Base-by-base conservation (phyloP, 1,139 yeast genomes). In the Nadsonia starkeyi-henricii region DNA sequence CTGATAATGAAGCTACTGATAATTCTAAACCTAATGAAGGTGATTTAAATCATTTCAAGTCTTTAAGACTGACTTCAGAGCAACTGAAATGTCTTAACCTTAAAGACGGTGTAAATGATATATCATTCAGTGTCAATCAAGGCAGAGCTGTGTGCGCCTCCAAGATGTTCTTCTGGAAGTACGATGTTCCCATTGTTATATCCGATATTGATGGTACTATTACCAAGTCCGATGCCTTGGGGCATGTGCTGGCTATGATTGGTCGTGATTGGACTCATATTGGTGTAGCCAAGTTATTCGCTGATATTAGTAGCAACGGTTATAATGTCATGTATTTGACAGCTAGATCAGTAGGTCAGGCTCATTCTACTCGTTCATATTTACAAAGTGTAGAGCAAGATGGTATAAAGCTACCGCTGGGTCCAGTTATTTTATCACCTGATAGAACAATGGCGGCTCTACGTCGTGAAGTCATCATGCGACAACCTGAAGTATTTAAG, bases 201-300 rank as follows among this genome's bases (percentile, higher is more conserved):
- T 86, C 96, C 9, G 99, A 93, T 67, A 91, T 93, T 53, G 99
- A 93, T 64, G 99, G 99, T 18, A 93, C 99, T 1, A 93, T 93
- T 55, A 93, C 99, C 26, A 88, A 88, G 63, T 86, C 96, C 0
- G 99, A 93, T 68, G 98, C 98, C 0, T 70, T 93, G 58, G 99
- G 99, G 3, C 99, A 93, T 66, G 93, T 93, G 1, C 70, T 91
- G 63, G 89, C 94, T 37, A 80, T 91, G 77, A 71, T 93, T 46
- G 99, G 99, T 2, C 77, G 88, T 56, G 99, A 93, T 67, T 93
- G 98, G 98, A 93, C 98, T 0, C 99, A 93, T 62, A 77, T 81
- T 1, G 99, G 98, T 21, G 98, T 93, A 43, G 96, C 96, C 1
- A 81, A 80, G 57, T 69, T 93, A 52, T 93, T 89, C 63, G 79